Evolutionary conservation across 2,329 filamentous ascomycete genomes (phyloP).

Genomic region (Fusarium luffae): DNA sequence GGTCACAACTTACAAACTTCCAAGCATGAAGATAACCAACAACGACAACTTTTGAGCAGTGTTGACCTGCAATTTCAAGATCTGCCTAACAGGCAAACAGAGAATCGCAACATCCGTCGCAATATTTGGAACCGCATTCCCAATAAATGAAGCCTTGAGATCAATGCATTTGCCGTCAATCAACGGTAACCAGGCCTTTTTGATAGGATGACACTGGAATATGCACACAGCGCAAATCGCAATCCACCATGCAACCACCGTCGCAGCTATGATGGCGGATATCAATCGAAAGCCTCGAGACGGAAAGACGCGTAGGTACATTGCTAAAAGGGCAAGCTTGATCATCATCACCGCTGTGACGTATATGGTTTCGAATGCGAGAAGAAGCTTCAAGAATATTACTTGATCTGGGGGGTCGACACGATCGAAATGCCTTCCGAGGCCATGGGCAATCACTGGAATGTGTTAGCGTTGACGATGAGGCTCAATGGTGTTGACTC

Average conservation of each 20-base stretch:
- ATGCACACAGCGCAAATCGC: slow-evolving; percentile 30
- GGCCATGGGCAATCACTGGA: slow-evolving; percentile 29
- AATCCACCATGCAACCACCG: slow-evolving; percentile 29
- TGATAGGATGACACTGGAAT: slow-evolving; percentile 25
- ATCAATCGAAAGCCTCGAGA: slow-evolving; percentile 17
- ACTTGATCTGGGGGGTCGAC: slow-evolving; percentile 2
- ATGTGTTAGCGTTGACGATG: background rate
- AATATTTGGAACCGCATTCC: slow-evolving; percentile 34
- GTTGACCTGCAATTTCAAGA: slow-evolving; percentile 31
- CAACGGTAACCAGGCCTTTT: slow-evolving; percentile 26
- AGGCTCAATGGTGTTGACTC: background rate
- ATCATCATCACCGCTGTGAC: slow-evolving; percentile 29
- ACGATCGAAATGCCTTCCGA: slow-evolving; percentile 6
- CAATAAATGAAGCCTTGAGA: slow-evolving; percentile 30
- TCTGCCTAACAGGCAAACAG: slow-evolving; percentile 13
- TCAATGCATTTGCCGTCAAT: slow-evolving; percentile 21
- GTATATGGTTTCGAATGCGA: slow-evolving; percentile 32
- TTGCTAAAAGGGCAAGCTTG: slow-evolving; percentile 22
- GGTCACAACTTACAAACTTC: slow-evolving; percentile 21
- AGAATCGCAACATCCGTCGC: slow-evolving; percentile 23
- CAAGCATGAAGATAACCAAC: slow-evolving; percentile 28
- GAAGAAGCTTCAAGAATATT: slow-evolving; percentile 25
- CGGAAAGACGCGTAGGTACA: slow-evolving; percentile 33
- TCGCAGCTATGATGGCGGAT: slow-evolving; percentile 7
- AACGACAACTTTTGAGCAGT: slow-evolving; percentile 25